Evolutionary conservation across 2,329 filamentous ascomycete species (phyloP), one percentile per base, ranked within the genome.

Genomic region (Gnomoniopsis sp.): DNA sequence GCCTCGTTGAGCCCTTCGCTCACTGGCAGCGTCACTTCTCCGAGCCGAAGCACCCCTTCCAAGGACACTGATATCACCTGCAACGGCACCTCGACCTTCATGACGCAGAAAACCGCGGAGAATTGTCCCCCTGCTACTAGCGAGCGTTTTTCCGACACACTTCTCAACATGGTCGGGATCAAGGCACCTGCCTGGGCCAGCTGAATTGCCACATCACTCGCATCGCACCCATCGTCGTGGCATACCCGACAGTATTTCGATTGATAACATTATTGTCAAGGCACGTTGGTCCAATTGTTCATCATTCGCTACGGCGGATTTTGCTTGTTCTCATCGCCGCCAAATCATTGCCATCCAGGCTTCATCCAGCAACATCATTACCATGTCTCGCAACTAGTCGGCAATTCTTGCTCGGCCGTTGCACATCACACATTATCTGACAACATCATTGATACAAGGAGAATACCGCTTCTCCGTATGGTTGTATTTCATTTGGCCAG

Each of bases 1-100:
- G 79, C 80, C 26, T 69, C 68, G 23, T 58, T 71, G 21, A 67
- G 64, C 41, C 68, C 69, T 1, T 64, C 66, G 6, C 36, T 69
- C 15, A 65, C 48, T 50, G 67, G 63, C 38, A 66, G 64, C 3
- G 54, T 62, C 48, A 38, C 17, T 19, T 64, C 65, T 10, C 62
- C 62, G 12, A 53, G 47, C 23, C 51, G 61, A 21, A 64, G 62
- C 15, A 60, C 65, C 17, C 62, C 66, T 2, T 49, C 49, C 57
- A 70, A 70, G 60, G 38, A 62, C 15, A 44, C 62, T 53, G 59
- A 59, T 23, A 38, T 41, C 49, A 55, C 58, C 36, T 36, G 43
- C 44, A 59, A 59, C 34, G 59, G 34, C 61, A 65, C 44, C 44
- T 59, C 50, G 46, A 61, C 59, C 15, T 22, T 82, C 38, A 77